Base-by-base conservation (phyloP, 2,329 filamentous ascomycete genomes). In the Ceratocystiopsis sp. region DNA sequence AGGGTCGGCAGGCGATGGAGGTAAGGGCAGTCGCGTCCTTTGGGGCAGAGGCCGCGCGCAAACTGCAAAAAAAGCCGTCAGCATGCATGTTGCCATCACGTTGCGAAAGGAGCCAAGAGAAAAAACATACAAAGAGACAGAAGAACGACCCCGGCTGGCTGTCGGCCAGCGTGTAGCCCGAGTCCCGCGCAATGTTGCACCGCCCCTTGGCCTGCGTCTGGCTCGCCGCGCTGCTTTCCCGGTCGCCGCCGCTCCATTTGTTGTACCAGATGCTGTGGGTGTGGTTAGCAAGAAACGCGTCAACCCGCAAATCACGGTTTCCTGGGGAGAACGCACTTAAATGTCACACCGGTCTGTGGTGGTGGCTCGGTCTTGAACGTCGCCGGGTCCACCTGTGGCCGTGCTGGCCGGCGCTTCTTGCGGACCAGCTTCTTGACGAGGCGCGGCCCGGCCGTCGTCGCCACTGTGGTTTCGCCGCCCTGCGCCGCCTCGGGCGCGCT, bases 251-350 rank as follows among this genome's bases (percentile, higher is more conserved):
- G 1, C 80, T 82, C 87, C 89, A 96, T 63, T 95, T 96, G 66
- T 94, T 95, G 65, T 95, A 94, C 89, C 87, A 95, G 55, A 93
- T 93, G 61, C 95, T 96, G 70, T 87, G 10, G 13, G 2, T n/a
- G 1, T 3, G 4, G 38, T 46, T 41, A 47, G 44, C 11, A 43
- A 18, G 7, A 13, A 17, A 2, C 32, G n/a, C 4, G 33, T 14
- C 3, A n/a, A 32, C 8, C 15, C 12, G 3, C 10, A n/a, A n/a
- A 17, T 16, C 29, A 14, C 2, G 8, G 8, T 8, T 9, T 11
- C 25, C 25, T 8, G 2, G 9, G 25, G 9, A 29, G 7, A 5
- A 43, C 46, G 2, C 41, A 50, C 62, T 98, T 98, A 71, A 91
- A 98, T 46, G 87, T 85, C 0, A 84, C 93, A 42, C 91, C 91